These are phyloP conservation scores for Megacollybia marginata DNA, from an alignment of 768 basidiomycete species.

Conservation along the genomic window DNA sequence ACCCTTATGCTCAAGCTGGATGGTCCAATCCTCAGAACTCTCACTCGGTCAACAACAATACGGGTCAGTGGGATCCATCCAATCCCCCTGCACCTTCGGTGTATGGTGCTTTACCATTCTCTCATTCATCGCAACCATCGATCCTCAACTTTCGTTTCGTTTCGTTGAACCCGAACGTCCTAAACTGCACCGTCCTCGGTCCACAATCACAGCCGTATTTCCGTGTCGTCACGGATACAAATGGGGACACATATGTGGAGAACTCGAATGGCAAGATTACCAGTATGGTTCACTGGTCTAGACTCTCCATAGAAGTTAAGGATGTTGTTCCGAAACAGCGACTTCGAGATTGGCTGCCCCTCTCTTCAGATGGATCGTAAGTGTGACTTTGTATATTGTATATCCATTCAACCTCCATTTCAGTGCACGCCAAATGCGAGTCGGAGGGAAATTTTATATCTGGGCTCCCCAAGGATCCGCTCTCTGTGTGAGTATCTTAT, in stretches of 20 bases:
- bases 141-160: conserved; percentile 31
- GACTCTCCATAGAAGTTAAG: conserved; percentile 26
- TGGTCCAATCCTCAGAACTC: not conserved
- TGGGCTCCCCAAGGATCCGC: conserved; percentile 15
- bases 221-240: conserved; percentile 27
- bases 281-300: conserved; percentile 34
- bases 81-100: conserved; percentile 26
- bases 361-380: conserved; percentile 29
- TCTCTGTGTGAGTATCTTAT: conserved; percentile 13
- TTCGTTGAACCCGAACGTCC: conserved; percentile 31
- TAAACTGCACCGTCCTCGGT: conserved; percentile 37
- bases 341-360: conserved; percentile 30
- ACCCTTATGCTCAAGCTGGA: conserved; percentile 5
- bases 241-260: conserved; percentile 27
- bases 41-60: not conserved
- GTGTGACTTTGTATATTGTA: conserved; percentile 6
- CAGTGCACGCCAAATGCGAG: conserved; percentile 2
- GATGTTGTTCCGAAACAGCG: conserved; percentile 25
- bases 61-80: not conserved
- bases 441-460: conserved; percentile 1
- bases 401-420: not conserved
- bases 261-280: conserved; percentile 27
- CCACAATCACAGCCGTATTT: conserved; percentile 32
- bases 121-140: conserved; percentile 8
- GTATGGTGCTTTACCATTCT: conserved; percentile 36